Evolutionary conservation across 352 stramenopile species (phyloP).

Genomic region (Globisporangium ultimum): DNA sequence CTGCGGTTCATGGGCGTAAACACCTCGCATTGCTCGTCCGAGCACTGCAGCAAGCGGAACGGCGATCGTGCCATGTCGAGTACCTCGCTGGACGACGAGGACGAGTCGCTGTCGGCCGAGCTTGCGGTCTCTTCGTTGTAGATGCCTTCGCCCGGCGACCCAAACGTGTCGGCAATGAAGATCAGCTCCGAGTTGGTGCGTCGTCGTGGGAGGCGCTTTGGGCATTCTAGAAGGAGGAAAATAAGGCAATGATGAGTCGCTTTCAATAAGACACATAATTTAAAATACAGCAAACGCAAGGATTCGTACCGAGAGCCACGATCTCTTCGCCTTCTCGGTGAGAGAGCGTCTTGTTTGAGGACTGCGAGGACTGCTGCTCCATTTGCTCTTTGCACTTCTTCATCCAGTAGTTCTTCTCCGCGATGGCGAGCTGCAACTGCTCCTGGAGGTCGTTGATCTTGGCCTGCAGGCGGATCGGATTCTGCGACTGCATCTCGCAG

Average conservation of each 20-base stretch:
- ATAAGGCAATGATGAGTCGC: not conserved
- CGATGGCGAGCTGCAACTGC: slow-evolving; percentile 66
- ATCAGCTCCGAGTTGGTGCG: slow-evolving; percentile 85
- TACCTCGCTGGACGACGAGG: slow-evolving; percentile 42
- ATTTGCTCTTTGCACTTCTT: slow-evolving; percentile 74
- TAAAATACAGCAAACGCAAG: not conserved
- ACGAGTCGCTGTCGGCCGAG: slow-evolving; percentile 40
- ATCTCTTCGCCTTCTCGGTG: slow-evolving; percentile 21
- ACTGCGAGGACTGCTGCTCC: slow-evolving; percentile 17
- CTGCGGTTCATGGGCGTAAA: slow-evolving; percentile 84
- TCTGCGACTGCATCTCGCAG: slow-evolving; percentile 71
- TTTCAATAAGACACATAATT: no score
- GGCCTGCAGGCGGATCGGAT: slow-evolving; percentile 61
- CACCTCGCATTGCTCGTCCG: slow-evolving; percentile 85
- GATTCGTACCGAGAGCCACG: slow-evolving; percentile 14
- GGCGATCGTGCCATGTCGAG: slow-evolving; percentile 41
- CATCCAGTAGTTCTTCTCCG: slow-evolving; percentile 91
- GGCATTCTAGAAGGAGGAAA: slow-evolving; percentile 21
- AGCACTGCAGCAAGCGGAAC: slow-evolving; percentile 83
- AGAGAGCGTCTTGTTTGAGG: no score
- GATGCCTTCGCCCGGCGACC: slow-evolving; percentile 65
- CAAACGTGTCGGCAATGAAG: slow-evolving; percentile 76
- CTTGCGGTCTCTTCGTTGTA: slow-evolving; percentile 64
- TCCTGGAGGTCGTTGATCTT: slow-evolving; percentile 81
- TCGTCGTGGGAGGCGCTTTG: slow-evolving; percentile 50